Percentiles rank a stretch among this genome's conserved stretches.
Conservation (phyloP, 371 early-diverging fungal genomes). For the Apophysomyces ossiformis region DNA sequence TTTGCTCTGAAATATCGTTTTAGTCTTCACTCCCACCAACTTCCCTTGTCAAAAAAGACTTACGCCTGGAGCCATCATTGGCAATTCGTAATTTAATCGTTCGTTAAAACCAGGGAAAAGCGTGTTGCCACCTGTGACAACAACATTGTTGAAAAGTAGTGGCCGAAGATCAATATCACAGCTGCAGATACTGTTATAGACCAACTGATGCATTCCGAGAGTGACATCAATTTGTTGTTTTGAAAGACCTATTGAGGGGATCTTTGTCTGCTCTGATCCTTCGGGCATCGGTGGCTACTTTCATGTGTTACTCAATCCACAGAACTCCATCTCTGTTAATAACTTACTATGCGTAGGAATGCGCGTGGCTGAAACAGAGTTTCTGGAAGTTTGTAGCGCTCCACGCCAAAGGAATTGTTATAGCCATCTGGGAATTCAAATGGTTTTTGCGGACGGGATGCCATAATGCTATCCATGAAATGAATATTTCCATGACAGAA, state of each 20-base stretch:
- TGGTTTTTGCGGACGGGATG: slow-evolving; percentile 70
- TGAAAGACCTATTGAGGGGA: slow-evolving; percentile 35
- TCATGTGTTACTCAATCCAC: background rate
- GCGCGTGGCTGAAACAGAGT: slow-evolving; percentile 81
- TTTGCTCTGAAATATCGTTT: slow-evolving; percentile 57
- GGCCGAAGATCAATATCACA: slow-evolving; percentile 92
- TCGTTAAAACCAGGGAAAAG: slow-evolving; percentile 89
- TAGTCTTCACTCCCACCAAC: background rate
- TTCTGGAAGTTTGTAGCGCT: slow-evolving; percentile 86
- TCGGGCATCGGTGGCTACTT: slow-evolving; percentile 14
- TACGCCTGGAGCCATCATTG: slow-evolving; percentile 76
- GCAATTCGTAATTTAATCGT: slow-evolving; percentile 77
- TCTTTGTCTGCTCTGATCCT: slow-evolving; percentile 16
- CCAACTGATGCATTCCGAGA: slow-evolving; percentile 71
- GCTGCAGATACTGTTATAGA: slow-evolving; percentile 67
- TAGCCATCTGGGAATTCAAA: slow-evolving; percentile 97
- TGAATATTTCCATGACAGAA: background rate
- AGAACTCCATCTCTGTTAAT: background rate
- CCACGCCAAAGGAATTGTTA: slow-evolving; percentile 79
- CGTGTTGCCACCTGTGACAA: slow-evolving; percentile 91
- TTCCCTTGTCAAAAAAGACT: slow-evolving; percentile 20
- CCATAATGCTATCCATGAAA: slow-evolving; percentile 45
- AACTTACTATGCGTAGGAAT: slow-evolving; percentile 30
- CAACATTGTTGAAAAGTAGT: slow-evolving; percentile 77
- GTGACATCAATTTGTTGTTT: slow-evolving; percentile 42